phyloP scores from a whole-genome alignment of 257 asterid species.

The Primulina huaijiensis region DNA sequence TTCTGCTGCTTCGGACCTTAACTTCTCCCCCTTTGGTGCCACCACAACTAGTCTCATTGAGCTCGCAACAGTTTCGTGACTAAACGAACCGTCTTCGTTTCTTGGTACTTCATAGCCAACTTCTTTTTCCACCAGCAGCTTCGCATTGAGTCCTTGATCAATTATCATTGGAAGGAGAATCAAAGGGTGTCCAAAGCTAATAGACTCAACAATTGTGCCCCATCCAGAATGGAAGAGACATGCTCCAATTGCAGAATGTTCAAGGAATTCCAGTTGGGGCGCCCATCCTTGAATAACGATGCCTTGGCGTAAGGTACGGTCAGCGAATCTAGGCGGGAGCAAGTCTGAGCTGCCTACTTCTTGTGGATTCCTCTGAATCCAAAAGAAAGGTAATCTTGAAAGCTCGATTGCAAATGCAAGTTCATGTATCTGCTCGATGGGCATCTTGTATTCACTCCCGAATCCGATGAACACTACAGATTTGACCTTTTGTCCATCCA shows the following conservation, averaged over 20 bases:
- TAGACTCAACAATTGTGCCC: slow-evolving; percentile 45
- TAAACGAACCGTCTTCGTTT: slow-evolving; percentile 43
- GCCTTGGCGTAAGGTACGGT: slow-evolving; percentile 32
- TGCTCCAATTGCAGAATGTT: slow-evolving; percentile 43
- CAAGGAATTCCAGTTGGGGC: slow-evolving; percentile 40
- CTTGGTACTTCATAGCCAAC: slow-evolving; percentile 46
- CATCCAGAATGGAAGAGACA: slow-evolving; percentile 53
- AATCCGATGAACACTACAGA: slow-evolving; percentile 45
- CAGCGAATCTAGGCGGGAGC: slow-evolving; percentile 35
- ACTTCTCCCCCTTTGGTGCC: slow-evolving; percentile 27
- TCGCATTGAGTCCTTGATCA: slow-evolving; percentile 49
- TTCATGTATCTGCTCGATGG: slow-evolving; percentile 40
- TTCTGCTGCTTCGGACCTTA: slow-evolving; percentile 32
- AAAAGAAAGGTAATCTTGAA: slow-evolving; percentile 40
- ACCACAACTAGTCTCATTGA: slow-evolving; percentile 38
- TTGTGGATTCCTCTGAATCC: slow-evolving; percentile 44
- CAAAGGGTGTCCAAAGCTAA: slow-evolving; percentile 41
- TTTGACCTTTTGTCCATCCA: slow-evolving; percentile 34
- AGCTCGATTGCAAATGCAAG: slow-evolving; percentile 42
- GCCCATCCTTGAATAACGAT: slow-evolving; percentile 41
- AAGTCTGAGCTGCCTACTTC: slow-evolving; percentile 18
- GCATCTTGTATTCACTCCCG: slow-evolving; percentile 53
- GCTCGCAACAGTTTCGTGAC: slow-evolving; percentile 30
- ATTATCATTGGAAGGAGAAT: slow-evolving; percentile 43
- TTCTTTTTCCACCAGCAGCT: slow-evolving; percentile 39